Conservation (phyloP, 176 grass and related monocot genomes). For the Ampelocalamus luodianensis region DNA sequence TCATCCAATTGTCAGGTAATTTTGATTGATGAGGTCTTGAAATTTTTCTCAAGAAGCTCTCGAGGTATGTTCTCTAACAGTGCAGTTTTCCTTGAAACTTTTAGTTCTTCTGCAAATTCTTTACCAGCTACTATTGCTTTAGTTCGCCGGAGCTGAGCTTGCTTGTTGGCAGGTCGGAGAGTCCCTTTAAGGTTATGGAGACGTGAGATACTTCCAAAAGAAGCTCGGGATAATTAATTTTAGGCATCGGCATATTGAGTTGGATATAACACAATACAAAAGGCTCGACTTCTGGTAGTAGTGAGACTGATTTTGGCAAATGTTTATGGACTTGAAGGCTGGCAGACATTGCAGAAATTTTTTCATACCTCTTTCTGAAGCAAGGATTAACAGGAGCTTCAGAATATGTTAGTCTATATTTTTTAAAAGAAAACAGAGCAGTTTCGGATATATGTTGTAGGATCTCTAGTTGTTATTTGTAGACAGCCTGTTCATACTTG, state of each 20-base stretch:
- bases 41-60: constrained; percentile 71
- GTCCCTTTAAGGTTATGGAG: constrained; percentile 48
- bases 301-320: constrained; percentile 29
- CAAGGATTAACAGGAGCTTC: neutral
- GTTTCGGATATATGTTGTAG: constrained; percentile 23
- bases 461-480: constrained; percentile 29
- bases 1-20: constrained; percentile 55
- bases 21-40: constrained; percentile 74
- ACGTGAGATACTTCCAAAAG: constrained; percentile 61
- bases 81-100: neutral
- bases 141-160: constrained; percentile 10
- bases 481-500: neutral
- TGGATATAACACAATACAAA: constrained; percentile 10
- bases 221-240: constrained; percentile 53
- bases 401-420: constrained; percentile 14
- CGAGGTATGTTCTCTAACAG: constrained; percentile 49
- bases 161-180: constrained; percentile 27
- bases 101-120: neutral
- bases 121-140: constrained; percentile 10
- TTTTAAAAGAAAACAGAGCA: constrained; percentile 22
- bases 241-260: constrained; percentile 4
- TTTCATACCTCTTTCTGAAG: constrained; percentile 10
- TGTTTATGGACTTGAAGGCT: constrained; percentile 32
- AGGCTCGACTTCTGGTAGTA: constrained; percentile 3
- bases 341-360: constrained; percentile 11